A percentile compares a stretch with the other conserved stretches of the same genome.
phyloP scores from a whole-genome alignment of 2,329 filamentous ascomycete species.

The Akanthomyces dipterigenus region DNA sequence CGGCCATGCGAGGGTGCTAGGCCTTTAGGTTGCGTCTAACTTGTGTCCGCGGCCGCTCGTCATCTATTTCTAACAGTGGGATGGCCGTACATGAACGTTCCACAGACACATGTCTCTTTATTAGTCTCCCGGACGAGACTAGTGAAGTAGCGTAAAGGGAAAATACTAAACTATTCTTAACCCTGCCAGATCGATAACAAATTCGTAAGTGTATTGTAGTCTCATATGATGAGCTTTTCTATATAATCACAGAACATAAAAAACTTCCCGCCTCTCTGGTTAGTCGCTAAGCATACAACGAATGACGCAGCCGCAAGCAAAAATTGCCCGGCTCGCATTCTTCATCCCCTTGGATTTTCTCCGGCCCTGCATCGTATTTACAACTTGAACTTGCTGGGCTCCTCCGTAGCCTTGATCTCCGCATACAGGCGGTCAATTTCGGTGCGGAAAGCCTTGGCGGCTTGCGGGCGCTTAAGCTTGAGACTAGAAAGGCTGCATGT shows the following conservation, averaged over 20 bases:
- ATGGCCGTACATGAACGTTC: background rate
- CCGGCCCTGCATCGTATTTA: slow-evolving; percentile 19
- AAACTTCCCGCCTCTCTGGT: background rate
- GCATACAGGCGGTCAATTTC: slow-evolving; percentile 53
- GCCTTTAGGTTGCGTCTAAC: background rate
- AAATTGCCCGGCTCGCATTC: background rate
- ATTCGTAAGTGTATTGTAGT: background rate
- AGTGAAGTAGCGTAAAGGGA: background rate
- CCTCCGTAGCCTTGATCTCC: slow-evolving; percentile 38
- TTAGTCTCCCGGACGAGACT: background rate
- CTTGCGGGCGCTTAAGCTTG: slow-evolving; percentile 54
- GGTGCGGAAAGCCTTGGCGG: slow-evolving; percentile 43
- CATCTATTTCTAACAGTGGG: background rate
- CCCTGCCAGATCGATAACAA: background rate
- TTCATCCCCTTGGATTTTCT: background rate
- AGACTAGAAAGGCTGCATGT: slow-evolving; percentile 33
- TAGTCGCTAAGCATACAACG: slow-evolving; percentile 6
- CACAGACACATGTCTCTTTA: background rate
- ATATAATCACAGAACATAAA: background rate
- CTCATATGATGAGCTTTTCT: background rate
- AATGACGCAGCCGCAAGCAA: background rate
- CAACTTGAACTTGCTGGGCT: slow-evolving; percentile 37
- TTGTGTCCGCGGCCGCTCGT: background rate
- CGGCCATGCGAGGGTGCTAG: background rate
- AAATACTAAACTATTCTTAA: background rate